These are phyloP conservation scores for Fraxinus angustifolia DNA, from an alignment of 305 asterid species.

Conservation along the genomic window DNA sequence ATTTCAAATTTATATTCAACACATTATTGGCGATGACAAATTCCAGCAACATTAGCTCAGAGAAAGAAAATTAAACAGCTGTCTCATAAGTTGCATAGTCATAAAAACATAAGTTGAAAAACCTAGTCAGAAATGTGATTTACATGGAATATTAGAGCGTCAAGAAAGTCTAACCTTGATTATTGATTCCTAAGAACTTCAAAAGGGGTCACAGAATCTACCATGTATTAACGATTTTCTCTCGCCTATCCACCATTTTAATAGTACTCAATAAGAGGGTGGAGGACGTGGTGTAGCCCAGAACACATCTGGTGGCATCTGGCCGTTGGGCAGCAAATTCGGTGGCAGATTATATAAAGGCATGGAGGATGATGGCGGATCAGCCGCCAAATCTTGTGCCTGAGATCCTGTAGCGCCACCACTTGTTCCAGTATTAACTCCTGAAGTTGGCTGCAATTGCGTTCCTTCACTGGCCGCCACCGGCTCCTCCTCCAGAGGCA, in stretches of 20 bases:
- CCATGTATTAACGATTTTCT: not conserved
- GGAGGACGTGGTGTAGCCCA: conserved; percentile 64
- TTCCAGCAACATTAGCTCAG: not conserved
- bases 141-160: not conserved
- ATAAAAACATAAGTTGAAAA: not conserved
- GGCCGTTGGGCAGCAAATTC: conserved; percentile 51
- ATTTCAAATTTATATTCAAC: not conserved
- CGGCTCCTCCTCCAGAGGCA: conserved; percentile 56
- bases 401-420: conserved; percentile 24
- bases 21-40: not conserved
- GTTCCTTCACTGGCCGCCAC: conserved; percentile 26
- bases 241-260: not conserved
- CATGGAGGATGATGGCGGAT: conserved; percentile 29
- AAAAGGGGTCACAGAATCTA: not conserved
- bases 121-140: not conserved
- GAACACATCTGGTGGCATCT: conserved; percentile 59
- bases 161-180: conserved; percentile 3
- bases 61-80: not conserved
- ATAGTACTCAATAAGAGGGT: conserved; percentile 29
- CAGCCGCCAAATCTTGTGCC: conserved; percentile 34
- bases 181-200: not conserved
- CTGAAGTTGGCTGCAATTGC: conserved; percentile 27
- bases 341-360: conserved; percentile 50
- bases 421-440: conserved; percentile 11
- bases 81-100: not conserved